Evolutionary conservation across 192 early-diverging fungal species (phyloP).

Genomic region (Backusella tarrabulga): DNA sequence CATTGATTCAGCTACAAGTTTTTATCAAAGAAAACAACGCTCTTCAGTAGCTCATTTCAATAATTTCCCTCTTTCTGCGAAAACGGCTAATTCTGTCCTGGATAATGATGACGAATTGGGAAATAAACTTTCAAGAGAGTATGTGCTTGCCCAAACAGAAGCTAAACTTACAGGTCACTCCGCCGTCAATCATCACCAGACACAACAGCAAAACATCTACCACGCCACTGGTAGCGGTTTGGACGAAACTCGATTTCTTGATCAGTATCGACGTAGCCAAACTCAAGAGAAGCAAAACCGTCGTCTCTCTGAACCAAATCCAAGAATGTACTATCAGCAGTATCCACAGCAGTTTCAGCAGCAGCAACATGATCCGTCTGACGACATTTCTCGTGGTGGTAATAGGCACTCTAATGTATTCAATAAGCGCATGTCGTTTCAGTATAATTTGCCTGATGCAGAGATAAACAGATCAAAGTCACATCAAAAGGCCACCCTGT

Average conservation of each 20-base stretch:
- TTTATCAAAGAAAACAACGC: conserved; percentile 1
- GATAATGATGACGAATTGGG: background rate
- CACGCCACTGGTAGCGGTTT: conserved; percentile 21
- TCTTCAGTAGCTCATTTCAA: conserved; percentile 18
- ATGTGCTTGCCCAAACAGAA: background rate
- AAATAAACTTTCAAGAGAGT: background rate
- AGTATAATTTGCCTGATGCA: background rate
- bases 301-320: conserved; percentile 27
- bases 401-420: background rate
- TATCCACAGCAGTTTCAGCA: background rate
- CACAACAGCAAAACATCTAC: conserved; percentile 9
- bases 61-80: conserved; percentile 10
- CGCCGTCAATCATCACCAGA: background rate
- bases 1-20: background rate
- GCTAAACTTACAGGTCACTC: background rate
- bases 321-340: conserved; percentile 5
- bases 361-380: background rate
- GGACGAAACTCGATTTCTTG: conserved; percentile 36
- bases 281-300: conserved; percentile 17
- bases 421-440: conserved; percentile 1
- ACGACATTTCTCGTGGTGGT: background rate
- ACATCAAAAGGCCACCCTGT: background rate
- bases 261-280: background rate
- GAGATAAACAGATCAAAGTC: background rate
- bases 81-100: background rate